Base-by-base conservation (phyloP, 805 yeast species). In the Yarrowia keelungensis region DNA sequence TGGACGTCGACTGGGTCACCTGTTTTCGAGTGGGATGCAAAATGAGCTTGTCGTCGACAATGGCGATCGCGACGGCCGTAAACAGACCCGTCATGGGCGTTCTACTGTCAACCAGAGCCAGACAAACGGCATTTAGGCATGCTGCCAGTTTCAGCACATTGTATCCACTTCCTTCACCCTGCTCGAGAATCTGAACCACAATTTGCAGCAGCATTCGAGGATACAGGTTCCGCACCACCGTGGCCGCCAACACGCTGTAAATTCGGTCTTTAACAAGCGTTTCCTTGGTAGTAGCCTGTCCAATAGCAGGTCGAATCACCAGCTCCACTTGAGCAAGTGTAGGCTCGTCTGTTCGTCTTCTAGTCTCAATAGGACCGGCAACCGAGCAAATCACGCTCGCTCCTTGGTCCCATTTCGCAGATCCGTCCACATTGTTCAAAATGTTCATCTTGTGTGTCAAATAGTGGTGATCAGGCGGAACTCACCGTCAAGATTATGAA, bases 331-430 rank as follows among this genome's bases (percentile, higher is more conserved):
- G 87, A 15, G 94, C 89, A 54, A 83, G 81, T 15, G 90, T 88
- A 11, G 98, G 97, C 42, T 88, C 77, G 76, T 94, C 98, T 75
- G 92, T 97, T 73, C 94, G 85, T 14, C 86, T 78, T 76, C 88
- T 89, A 11, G 91, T 88, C 74, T 94, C 98, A 39, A 94, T 84
- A 0, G 99, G 99, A 0, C 99, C 99, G 0, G 93, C 85, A 0
- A 94, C 93, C 0, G 97, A 87, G 51, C 89, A 86, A 2, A 93
- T 78, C 2, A 90, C 87, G 69, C 84, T 84, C 0, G 89, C 85
- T 1, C 84, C 86, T n/a, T 79, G 76, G 15, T 79, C 75, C 69
- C 87, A 81, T 32, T 84, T 84, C 0, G 94, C 87, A 0, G 97
- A 90, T 0, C 98, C 98, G 76, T 92, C 97, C 1, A 89, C 94